These are phyloP conservation scores for Penicillium robsamsonii DNA, from an alignment of 495 filamentous ascomycete species.

Conservation along the genomic window DNA sequence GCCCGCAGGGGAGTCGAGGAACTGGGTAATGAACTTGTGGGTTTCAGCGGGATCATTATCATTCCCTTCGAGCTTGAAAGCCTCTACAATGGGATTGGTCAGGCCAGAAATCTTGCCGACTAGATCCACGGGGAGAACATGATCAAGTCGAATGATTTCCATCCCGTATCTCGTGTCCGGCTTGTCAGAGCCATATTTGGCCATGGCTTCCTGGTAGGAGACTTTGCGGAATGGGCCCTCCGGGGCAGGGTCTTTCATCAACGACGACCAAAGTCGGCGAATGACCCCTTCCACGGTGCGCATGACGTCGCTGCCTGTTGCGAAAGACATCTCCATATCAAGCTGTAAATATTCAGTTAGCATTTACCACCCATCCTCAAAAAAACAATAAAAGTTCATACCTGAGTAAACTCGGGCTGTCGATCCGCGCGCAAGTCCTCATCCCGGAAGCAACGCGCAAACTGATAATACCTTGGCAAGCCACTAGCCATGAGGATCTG, in stretches of 20 bases:
- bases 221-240: constrained; percentile 56
- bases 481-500: constrained; percentile 96
- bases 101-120: constrained; percentile 67
- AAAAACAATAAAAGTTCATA: constrained; percentile 29
- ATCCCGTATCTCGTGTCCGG: constrained; percentile 71
- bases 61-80: constrained; percentile 57
- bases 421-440: constrained; percentile 91
- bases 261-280: constrained; percentile 50
- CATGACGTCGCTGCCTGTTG: constrained; percentile 72
- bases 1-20: constrained; percentile 66
- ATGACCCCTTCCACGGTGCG: constrained; percentile 62
- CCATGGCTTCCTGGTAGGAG: constrained; percentile 77
- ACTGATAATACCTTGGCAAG: constrained; percentile 78
- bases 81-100: constrained; percentile 63
- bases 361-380: neutral
- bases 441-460: constrained; percentile 93
- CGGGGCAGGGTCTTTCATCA: constrained; percentile 43
- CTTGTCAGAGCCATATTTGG: constrained; percentile 81
- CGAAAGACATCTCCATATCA: constrained; percentile 90
- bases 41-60: constrained; percentile 48
- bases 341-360: constrained; percentile 49
- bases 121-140: constrained; percentile 63
- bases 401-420: constrained; percentile 97
- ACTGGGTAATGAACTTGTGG: constrained; percentile 58
- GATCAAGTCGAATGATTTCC: constrained; percentile 61